A percentile compares a stretch with the other conserved stretches of the same genome.
phyloP scores from a whole-genome alignment of 2,329 filamentous ascomycete genomes.

The Arthrobotrys musiformis region DNA sequence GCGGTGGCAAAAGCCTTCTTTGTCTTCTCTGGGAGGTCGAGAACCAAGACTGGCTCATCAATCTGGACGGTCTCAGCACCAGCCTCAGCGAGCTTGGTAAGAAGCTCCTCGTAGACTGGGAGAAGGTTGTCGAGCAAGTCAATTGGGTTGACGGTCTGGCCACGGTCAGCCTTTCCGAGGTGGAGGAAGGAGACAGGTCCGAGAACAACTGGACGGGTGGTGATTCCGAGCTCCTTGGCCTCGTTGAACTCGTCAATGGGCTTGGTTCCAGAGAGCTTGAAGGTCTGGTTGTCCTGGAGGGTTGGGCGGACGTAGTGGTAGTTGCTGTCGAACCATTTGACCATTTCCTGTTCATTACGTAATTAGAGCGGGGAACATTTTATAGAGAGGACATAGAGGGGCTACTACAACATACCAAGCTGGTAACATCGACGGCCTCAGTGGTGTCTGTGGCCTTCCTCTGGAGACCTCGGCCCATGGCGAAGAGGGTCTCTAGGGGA shows the following conservation, averaged over 20 bases:
- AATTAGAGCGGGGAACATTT: slow-evolving; percentile 6
- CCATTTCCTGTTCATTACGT: slow-evolving; percentile 78
- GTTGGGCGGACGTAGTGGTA: slow-evolving; percentile 99
- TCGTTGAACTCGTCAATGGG: slow-evolving; percentile 93
- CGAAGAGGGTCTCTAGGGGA: slow-evolving; percentile 95
- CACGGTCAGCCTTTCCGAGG: slow-evolving; percentile 98
- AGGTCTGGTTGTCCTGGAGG: slow-evolving; percentile 94
- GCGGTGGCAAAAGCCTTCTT: slow-evolving; percentile 98
- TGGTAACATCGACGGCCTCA: slow-evolving; percentile 81
- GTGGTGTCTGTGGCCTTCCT: slow-evolving; percentile 72
- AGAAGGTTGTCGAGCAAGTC: slow-evolving; percentile 91
- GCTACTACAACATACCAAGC: slow-evolving; percentile 68
- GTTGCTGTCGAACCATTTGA: slow-evolving; percentile 99
- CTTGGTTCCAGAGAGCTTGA: slow-evolving; percentile 85
- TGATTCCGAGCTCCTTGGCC: slow-evolving; percentile 95
- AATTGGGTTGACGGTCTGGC: slow-evolving; percentile 90
- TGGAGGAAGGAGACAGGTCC: slow-evolving; percentile 97
- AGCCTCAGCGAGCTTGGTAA: slow-evolving; percentile 91
- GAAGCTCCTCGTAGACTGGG: slow-evolving; percentile 92
- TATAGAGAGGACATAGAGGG: background rate
- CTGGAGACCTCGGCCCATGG: slow-evolving; percentile 99
- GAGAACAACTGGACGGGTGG: slow-evolving; percentile 91
- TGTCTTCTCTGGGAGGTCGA: slow-evolving; percentile 86
- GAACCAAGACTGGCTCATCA: slow-evolving; percentile 96
- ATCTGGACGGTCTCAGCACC: slow-evolving; percentile 98